These are phyloP conservation scores for Trichosporon faecale DNA, from an alignment of 1,284 basidiomycete genomes.

Conservation along the genomic window DNA sequence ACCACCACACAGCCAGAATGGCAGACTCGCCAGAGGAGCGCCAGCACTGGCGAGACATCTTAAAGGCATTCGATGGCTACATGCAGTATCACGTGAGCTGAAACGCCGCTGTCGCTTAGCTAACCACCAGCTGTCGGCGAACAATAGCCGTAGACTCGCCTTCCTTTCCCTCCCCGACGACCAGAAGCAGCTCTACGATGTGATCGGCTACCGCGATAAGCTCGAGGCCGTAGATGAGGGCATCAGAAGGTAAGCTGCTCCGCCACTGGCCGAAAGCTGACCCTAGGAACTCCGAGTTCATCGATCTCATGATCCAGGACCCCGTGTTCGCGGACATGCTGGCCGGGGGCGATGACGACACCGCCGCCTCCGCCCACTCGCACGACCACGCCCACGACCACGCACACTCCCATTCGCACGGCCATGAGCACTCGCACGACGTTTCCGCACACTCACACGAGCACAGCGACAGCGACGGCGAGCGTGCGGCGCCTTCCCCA, in stretches of 20 bases:
- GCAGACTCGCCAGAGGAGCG: slow-evolving; percentile 39
- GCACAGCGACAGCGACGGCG: slow-evolving; percentile 8
- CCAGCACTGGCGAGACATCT: slow-evolving; percentile 46
- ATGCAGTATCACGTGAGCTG: slow-evolving; percentile 51
- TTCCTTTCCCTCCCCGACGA: slow-evolving; percentile 46
- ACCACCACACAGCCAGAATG: slow-evolving; percentile 14
- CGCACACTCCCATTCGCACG: slow-evolving; percentile 16
- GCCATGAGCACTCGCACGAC: neutral
- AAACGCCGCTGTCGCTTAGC: neutral
- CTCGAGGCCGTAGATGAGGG: slow-evolving; percentile 52
- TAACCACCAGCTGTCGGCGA: slow-evolving; percentile 45
- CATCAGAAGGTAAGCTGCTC: slow-evolving; percentile 42
- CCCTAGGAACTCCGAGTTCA: slow-evolving; percentile 48
- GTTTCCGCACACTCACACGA: neutral
- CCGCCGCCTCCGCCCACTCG: slow-evolving; percentile 10
- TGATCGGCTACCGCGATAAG: slow-evolving; percentile 51
- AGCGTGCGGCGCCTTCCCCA: slow-evolving; percentile 21
- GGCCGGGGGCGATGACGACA: slow-evolving; percentile 19
- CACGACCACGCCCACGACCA: slow-evolving; percentile 30
- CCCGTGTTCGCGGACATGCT: slow-evolving; percentile 50
- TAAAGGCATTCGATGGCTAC: slow-evolving; percentile 48
- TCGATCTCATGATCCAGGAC: slow-evolving; percentile 50
- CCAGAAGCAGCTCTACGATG: slow-evolving; percentile 36
- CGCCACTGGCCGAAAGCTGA: neutral
- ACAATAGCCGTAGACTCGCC: slow-evolving; percentile 47